These are phyloP conservation scores for Exophiala calicioides DNA, from an alignment of 2,329 filamentous ascomycete genomes.

Conservation along the genomic window DNA sequence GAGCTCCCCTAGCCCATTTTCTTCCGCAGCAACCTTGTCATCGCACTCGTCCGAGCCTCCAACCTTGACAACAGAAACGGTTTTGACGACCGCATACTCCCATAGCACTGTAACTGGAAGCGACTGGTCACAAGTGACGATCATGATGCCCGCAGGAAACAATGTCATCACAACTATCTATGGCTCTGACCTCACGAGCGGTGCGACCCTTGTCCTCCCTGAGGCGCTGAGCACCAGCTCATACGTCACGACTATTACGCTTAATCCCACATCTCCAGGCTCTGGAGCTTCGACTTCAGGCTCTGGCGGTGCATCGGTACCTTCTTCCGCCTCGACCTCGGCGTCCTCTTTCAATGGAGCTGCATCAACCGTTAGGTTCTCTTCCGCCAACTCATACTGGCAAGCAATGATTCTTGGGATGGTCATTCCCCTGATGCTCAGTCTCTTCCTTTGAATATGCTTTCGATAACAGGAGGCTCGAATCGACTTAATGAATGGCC, in stretches of 20 bases:
- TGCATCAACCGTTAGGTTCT: slow-evolving; percentile 2
- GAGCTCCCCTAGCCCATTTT: slow-evolving; percentile 2
- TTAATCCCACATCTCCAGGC: slow-evolving; percentile 1
- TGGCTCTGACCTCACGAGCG: slow-evolving; percentile 18
- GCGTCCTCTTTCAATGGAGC: slow-evolving; percentile 13
- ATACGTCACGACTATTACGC: slow-evolving; percentile 14
- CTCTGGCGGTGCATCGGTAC: neutral
- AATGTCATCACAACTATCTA: slow-evolving; percentile 25
- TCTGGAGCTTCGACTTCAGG: neutral
- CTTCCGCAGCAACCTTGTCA: neutral
- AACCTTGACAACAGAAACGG: slow-evolving; percentile 13
- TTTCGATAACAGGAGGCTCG: no score
- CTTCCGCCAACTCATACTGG: neutral
- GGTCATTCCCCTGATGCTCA: neutral
- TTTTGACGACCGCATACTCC: slow-evolving; percentile 16
- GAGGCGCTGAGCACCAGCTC: slow-evolving; percentile 11
- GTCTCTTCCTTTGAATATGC: slow-evolving; percentile 4
- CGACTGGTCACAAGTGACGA: slow-evolving; percentile 16
- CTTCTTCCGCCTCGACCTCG: neutral
- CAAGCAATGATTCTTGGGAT: slow-evolving; percentile 2
- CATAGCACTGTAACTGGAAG: slow-evolving; percentile 13
- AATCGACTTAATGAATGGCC: no score
- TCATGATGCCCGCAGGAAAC: slow-evolving; percentile 17
- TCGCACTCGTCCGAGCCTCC: neutral
- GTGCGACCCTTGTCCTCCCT: slow-evolving; percentile 22